Conservation (phyloP, 352 stramenopile genomes). For the Pythium aristosporum region DNA sequence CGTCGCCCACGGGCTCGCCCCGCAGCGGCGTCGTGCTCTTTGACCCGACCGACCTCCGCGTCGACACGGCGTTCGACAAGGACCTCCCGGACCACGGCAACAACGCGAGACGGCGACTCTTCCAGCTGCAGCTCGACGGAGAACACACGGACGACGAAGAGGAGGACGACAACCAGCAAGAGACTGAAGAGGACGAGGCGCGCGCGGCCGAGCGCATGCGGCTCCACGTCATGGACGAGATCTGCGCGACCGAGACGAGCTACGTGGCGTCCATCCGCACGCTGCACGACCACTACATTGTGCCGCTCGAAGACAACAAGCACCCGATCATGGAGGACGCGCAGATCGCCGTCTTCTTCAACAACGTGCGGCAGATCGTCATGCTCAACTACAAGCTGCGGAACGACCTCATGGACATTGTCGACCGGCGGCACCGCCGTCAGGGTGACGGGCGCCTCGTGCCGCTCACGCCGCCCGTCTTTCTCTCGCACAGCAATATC, state of each 20-base stretch:
- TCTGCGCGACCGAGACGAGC: slow-evolving; percentile 73
- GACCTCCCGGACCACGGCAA: not conserved
- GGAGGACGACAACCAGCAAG: slow-evolving; percentile 12
- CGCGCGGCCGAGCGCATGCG: slow-evolving; percentile 41
- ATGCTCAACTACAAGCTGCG: slow-evolving; percentile 87
- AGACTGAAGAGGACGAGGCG: slow-evolving; percentile 31
- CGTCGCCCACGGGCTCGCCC: slow-evolving; percentile 16
- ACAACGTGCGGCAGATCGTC: slow-evolving; percentile 75
- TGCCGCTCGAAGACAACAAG: slow-evolving; percentile 71
- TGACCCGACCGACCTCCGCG: slow-evolving; percentile 10
- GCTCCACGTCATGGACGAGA: slow-evolving; percentile 69
- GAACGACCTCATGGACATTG: slow-evolving; percentile 65
- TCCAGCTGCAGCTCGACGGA: slow-evolving; percentile 14
- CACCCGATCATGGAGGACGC: slow-evolving; percentile 82
- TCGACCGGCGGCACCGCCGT: slow-evolving; percentile 27
- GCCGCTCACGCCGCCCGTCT: slow-evolving; percentile 21
- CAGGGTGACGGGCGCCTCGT: slow-evolving; percentile 2
- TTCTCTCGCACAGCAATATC: slow-evolving; percentile 5
- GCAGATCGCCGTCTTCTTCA: slow-evolving; percentile 88
- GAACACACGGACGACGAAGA: not conserved
- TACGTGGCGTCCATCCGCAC: slow-evolving; percentile 78
- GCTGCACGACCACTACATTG: slow-evolving; percentile 80
- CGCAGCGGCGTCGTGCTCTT: slow-evolving; percentile 27
- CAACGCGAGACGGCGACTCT: not conserved
- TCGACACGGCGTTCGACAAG: not conserved